These are phyloP conservation scores for Mycocentrospora acerina DNA, from an alignment of 2,329 filamentous ascomycete species.

Conservation along the genomic window DNA sequence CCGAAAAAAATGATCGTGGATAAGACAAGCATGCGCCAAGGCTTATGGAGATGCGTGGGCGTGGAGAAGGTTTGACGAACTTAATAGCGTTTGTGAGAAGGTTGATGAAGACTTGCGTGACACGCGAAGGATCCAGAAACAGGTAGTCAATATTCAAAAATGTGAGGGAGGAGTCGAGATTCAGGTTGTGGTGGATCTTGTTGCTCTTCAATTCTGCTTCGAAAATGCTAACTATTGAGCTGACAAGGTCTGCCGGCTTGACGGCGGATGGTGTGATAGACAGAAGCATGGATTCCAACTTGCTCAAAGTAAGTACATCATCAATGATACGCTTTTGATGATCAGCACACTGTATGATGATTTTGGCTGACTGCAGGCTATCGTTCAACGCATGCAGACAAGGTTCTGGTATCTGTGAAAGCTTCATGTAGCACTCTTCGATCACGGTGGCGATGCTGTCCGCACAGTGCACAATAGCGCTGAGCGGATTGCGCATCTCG, in stretches of 20 bases:
- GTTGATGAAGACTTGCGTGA: constrained; percentile 75
- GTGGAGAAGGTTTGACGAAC: constrained; percentile 42
- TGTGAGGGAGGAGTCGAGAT: constrained; percentile 41
- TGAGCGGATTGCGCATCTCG: constrained; percentile 50
- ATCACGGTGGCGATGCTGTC: constrained; percentile 45
- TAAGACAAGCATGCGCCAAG: constrained; percentile 34
- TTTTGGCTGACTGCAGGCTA: constrained; percentile 41
- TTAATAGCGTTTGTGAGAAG: constrained; percentile 61
- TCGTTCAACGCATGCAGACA: constrained; percentile 31
- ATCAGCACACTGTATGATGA: constrained; percentile 49
- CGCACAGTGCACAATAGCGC: constrained; percentile 48
- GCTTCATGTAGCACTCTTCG: constrained; percentile 27
- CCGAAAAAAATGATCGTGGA: constrained; percentile 28
- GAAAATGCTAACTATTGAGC: constrained; percentile 42
- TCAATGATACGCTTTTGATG: constrained; percentile 53
- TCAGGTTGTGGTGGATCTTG: constrained; percentile 30
- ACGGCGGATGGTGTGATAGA: constrained; percentile 46
- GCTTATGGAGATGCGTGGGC: constrained; percentile 41
- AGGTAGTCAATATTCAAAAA: constrained; percentile 42
- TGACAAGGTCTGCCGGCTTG: constrained; percentile 39
- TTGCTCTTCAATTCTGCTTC: constrained; percentile 40
- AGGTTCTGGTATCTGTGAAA: constrained; percentile 22
- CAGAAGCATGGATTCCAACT: constrained; percentile 49
- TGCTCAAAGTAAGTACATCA: constrained; percentile 49
- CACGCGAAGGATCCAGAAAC: constrained; percentile 45